Percentiles rank a stretch among this genome's conserved stretches.
These are phyloP conservation scores for Aegilops longissima DNA, from an alignment of 176 grass and related monocot genomes.

Conservation along the genomic window DNA sequence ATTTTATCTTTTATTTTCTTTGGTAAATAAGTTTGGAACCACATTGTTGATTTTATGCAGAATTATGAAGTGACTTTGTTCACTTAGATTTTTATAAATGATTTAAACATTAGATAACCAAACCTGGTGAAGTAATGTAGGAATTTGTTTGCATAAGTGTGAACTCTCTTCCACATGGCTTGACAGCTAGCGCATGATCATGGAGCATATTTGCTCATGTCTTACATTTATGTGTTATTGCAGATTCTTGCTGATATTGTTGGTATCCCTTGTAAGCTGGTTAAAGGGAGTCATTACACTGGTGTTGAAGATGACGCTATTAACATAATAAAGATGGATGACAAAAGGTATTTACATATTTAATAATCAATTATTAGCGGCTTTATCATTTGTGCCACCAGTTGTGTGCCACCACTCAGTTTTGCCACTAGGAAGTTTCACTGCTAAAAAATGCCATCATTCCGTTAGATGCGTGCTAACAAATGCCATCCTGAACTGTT, in stretches of 20 bases:
- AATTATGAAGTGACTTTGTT: constrained; percentile 17
- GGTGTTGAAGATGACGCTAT: constrained; percentile 91
- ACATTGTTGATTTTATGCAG: neutral
- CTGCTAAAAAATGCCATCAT: too few species aligned
- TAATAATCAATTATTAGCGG: neutral
- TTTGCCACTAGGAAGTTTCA: neutral
- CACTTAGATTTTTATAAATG: neutral
- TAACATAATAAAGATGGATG: constrained; percentile 84
- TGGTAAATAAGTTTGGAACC: constrained; percentile 4
- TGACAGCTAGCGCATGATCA: neutral
- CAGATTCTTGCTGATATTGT: constrained; percentile 97
- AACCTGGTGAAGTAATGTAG: constrained; percentile 8
- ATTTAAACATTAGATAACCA: constrained; percentile 17
- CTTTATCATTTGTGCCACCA: neutral
- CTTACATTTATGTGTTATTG: constrained; percentile 31
- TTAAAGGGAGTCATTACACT: constrained; percentile 92
- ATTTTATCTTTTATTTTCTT: neutral
- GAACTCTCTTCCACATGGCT: constrained; percentile 18
- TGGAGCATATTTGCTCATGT: constrained; percentile 28
- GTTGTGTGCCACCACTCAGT: neutral
- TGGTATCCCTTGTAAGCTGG: constrained; percentile 89
- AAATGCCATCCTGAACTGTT: too few species aligned
- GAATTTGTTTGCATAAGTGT: constrained; percentile 9
- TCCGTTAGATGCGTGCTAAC: too few species aligned
- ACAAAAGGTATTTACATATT: constrained; percentile 58